Evolutionary conservation across 2,329 filamentous ascomycete species (phyloP).

Genomic region (Fonsecaea erecta): DNA sequence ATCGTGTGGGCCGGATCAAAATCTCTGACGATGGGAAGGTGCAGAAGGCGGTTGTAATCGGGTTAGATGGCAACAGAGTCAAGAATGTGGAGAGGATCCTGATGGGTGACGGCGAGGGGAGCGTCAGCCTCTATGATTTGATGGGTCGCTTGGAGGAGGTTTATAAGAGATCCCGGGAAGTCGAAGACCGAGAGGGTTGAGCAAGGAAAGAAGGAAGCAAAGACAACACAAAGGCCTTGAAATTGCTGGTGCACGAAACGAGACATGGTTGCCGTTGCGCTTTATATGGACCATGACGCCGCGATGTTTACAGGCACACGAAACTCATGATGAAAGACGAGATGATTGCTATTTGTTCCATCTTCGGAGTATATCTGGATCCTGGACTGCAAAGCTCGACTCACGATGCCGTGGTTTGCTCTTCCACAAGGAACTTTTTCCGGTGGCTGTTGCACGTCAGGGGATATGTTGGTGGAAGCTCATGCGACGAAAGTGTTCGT

Average conservation of each 20-base stretch:
- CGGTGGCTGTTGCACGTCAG: too few relatives aligned
- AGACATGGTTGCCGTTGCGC: neutral
- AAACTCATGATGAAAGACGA: neutral
- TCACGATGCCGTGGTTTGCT: too few relatives aligned
- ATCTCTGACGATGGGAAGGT: constrained; percentile 48
- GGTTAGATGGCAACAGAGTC: constrained; percentile 28
- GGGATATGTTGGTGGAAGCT: too few relatives aligned
- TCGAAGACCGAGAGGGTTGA: neutral
- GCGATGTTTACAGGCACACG: neutral
- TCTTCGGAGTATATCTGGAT: too few relatives aligned
- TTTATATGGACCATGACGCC: neutral
- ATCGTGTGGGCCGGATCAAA: constrained; percentile 50
- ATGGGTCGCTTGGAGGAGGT: neutral
- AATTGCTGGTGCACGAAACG: neutral
- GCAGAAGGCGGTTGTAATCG: constrained; percentile 50
- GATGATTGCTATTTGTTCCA: too few relatives aligned
- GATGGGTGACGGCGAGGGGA: constrained; percentile 10
- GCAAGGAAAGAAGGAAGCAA: neutral
- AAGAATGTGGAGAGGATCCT: constrained; percentile 24
- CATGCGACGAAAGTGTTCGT: too few relatives aligned
- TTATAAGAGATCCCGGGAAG: neutral
- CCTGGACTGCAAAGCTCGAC: too few relatives aligned
- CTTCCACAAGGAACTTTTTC: too few relatives aligned
- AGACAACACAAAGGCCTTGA: neutral
- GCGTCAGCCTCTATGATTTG: neutral